These are phyloP conservation scores for Solanum tarijense DNA, from an alignment of 257 asterid species.

Conservation along the genomic window DNA sequence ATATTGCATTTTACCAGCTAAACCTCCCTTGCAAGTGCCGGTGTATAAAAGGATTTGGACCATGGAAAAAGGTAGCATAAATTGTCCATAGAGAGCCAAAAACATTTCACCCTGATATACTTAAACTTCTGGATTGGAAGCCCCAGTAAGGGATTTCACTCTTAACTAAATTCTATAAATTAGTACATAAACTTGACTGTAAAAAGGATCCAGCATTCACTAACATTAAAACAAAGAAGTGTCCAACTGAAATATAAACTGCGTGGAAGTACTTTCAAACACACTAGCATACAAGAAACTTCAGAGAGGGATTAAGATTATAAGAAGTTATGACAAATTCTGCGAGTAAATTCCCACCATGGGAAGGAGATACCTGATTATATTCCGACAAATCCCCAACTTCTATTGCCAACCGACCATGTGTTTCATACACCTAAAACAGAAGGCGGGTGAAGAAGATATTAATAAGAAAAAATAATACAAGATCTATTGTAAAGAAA, in stretches of 20 bases:
- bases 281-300: background rate
- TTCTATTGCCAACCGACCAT: constrained; percentile 93
- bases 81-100: background rate
- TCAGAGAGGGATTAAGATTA: background rate
- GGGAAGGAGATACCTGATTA: constrained; percentile 63
- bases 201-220: background rate
- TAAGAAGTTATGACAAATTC: background rate
- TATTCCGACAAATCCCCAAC: constrained; percentile 86
- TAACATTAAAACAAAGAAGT: background rate
- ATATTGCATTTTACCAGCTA: background rate
- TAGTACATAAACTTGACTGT: background rate
- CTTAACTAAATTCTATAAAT: background rate
- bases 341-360: background rate
- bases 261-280: background rate
- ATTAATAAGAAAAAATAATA: background rate
- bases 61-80: background rate
- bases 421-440: constrained; percentile 93
- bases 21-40: background rate
- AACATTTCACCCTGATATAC: background rate
- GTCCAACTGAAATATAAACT: background rate
- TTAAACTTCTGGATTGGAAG: background rate
- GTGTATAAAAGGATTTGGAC: background rate
- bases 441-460: constrained; percentile 2
- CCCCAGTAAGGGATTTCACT: background rate
- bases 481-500: background rate